Conservation (phyloP, 2,329 filamentous ascomycete species). For the Talaromyces sp. region DNA sequence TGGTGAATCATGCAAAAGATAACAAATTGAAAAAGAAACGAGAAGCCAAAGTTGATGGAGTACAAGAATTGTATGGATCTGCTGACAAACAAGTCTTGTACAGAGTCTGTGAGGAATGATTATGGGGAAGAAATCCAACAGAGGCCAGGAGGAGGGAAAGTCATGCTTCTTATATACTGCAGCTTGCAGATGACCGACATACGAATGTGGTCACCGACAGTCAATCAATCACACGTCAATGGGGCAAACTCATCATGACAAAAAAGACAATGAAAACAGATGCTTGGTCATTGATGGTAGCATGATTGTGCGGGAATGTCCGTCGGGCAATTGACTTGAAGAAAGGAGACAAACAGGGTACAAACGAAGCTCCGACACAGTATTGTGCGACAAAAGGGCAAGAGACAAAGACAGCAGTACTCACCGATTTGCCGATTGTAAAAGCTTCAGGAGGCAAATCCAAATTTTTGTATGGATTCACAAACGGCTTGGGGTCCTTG, state of each 20-base stretch:
- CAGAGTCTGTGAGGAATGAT: neutral
- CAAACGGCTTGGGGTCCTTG: slow-evolving; percentile 7
- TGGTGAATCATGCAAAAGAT: neutral
- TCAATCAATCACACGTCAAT: neutral
- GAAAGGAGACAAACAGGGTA: neutral
- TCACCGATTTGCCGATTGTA: slow-evolving; percentile 1
- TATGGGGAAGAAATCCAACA: neutral
- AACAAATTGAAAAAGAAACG: neutral
- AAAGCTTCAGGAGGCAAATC: slow-evolving; percentile 13
- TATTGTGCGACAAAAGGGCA: neutral
- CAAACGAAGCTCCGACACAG: neutral
- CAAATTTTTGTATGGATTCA: slow-evolving; percentile 11
- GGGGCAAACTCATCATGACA: neutral
- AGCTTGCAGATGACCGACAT: neutral
- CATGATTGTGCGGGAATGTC: neutral
- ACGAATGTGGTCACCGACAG: neutral
- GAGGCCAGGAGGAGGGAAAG: neutral
- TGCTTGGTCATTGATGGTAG: neutral
- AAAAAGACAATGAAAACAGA: neutral
- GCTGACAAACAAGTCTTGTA: neutral
- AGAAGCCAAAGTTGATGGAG: neutral
- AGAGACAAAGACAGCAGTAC: slow-evolving; percentile 3
- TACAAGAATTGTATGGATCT: neutral
- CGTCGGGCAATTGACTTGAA: neutral
- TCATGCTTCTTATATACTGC: neutral